Base-by-base conservation (phyloP, 805 yeast genomes). In the Candida takata region DNA sequence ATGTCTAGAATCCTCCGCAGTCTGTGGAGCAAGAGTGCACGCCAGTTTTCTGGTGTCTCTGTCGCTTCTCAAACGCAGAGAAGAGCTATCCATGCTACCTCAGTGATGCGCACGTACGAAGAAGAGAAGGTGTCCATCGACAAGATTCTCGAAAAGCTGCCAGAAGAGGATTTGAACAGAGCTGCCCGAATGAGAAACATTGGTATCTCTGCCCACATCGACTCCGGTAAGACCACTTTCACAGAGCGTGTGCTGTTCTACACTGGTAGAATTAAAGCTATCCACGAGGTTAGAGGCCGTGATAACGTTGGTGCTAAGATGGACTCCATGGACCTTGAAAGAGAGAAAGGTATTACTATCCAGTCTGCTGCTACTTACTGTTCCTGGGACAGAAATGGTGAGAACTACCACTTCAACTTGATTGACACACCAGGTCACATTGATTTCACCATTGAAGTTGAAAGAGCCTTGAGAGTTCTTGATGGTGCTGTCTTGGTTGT, bases 391-490 rank as follows among this genome's bases (percentile, higher is more conserved):
- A 84, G 84, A 56, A 79, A 74, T 37, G 60, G 65, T 30, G 61
- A 69, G 43, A 69, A 71, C 43, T 90, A 77, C 60, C 95, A 86
- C 60, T 87, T 88, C 69, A 92, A 92, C 61, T 71, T 92, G 62
- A 92, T 92, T 60, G 98, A 92, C 63, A 92, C 98, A 7, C 98
- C 98, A 4, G 98, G 98, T 27, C 98, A 92, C 61, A 92, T 94
- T 62, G 98, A 92, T 62, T 92, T 92, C 70, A 92, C 98, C 36
- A 90, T 92, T 53, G 98, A 92, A 65, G 98, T 92, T 33, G 98
- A 92, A 67, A 78, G 98, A 58, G 98, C 98, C n/a, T 67, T 92
- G 60, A 76, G 98, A 62, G 98, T 92, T 28, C 67, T 92, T 41
- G 98, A 92, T 60, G 98, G 98, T 64, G 98, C 98, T 27, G 97